These are phyloP conservation scores for Chenopodium suecicum DNA, from an alignment of 148 eudicot genomes.

Conservation along the genomic window DNA sequence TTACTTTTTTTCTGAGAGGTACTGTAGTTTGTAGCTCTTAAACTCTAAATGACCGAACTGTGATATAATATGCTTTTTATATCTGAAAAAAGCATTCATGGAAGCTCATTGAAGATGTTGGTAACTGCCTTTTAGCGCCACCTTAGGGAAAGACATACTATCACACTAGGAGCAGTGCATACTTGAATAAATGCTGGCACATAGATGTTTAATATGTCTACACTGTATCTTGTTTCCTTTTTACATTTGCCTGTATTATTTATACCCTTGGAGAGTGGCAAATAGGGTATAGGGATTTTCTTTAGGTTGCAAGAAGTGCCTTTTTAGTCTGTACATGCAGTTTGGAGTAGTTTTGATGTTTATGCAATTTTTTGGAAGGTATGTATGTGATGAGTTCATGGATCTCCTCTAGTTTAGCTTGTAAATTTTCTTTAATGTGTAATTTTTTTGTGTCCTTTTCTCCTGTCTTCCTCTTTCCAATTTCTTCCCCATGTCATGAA, in stretches of 20 bases:
- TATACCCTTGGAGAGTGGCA: not conserved
- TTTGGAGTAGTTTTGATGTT: not conserved
- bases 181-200: not conserved
- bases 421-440: not conserved
- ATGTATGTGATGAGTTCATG: not conserved
- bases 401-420: not conserved
- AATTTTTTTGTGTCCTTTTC: not conserved
- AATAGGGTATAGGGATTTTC: not conserved
- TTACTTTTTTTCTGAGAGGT: not conserved
- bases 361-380: not conserved
- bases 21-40: too few relatives aligned
- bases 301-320: not conserved
- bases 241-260: not conserved
- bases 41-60: not conserved
- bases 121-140: not conserved
- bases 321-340: not conserved
- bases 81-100: not conserved
- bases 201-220: not conserved
- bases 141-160: not conserved
- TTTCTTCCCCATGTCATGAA: not conserved
- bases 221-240: not conserved
- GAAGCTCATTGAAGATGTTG: not conserved
- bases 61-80: not conserved
- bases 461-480: not conserved
- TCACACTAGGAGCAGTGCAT: not conserved